A percentile compares a stretch with the other conserved stretches of the same genome.
These are phyloP conservation scores for Glycine tomentella DNA, from an alignment of 306 rosid genomes.

Conservation along the genomic window DNA sequence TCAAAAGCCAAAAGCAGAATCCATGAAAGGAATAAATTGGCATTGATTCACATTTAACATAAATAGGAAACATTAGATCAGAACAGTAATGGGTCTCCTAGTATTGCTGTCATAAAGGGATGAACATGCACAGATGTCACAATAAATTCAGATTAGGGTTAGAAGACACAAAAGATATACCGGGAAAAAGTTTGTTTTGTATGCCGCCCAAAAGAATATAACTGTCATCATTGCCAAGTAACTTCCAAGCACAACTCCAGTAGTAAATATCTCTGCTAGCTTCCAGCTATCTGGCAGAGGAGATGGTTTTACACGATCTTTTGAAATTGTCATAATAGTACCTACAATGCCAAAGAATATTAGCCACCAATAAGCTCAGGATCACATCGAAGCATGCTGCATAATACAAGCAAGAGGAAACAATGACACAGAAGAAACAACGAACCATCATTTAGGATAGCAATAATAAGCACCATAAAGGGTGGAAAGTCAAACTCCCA, in stretches of 20 bases:
- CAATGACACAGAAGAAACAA: conserved; percentile 43
- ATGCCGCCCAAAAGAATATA: conserved; percentile 97
- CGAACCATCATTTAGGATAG: conserved; percentile 96
- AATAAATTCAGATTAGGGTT: conserved; percentile 2
- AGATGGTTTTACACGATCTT: conserved; percentile 96
- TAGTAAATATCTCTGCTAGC: conserved; percentile 89
- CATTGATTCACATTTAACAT: background rate
- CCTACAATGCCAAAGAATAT: conserved; percentile 58
- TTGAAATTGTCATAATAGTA: conserved; percentile 97
- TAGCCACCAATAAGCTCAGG: conserved; percentile 11
- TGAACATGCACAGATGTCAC: conserved; percentile 24
- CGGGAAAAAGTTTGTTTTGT: conserved; percentile 92
- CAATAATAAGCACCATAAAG: conserved; percentile 97
- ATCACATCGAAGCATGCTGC: conserved; percentile 19
- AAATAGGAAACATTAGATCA: background rate
- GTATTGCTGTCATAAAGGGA: background rate
- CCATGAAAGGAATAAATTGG: background rate
- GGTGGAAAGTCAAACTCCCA: conserved; percentile 99
- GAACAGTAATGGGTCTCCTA: background rate
- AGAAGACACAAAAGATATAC: conserved; percentile 52
- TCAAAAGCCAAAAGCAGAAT: conserved; percentile 17
- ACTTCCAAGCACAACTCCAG: conserved; percentile 90
- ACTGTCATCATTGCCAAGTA: conserved; percentile 99
- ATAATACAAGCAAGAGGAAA: background rate
- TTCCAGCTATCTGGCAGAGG: conserved; percentile 99